Evolutionary conservation across 1,284 basidiomycete genomes (phyloP).

Genomic region (Ceratobasidium sp.): DNA sequence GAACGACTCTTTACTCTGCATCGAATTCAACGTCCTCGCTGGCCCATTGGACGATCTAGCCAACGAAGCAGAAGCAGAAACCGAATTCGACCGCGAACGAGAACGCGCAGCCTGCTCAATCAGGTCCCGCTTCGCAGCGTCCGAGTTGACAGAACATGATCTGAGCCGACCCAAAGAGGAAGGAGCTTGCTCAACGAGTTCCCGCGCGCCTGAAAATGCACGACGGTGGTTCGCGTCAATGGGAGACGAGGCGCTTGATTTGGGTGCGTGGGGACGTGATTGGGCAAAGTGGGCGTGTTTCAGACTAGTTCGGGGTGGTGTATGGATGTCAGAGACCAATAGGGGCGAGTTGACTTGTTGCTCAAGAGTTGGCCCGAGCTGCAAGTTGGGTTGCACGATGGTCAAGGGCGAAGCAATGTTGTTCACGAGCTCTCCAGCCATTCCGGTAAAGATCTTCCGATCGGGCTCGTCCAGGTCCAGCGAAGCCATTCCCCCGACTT

Average conservation of each 20-base stretch:
- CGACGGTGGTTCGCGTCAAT: constrained; percentile 3
- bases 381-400: background rate
- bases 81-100: constrained; percentile 25
- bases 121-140: background rate
- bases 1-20: constrained; percentile 33
- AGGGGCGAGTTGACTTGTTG: background rate
- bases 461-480: constrained; percentile 24
- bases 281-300: background rate
- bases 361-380: background rate
- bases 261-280: constrained; percentile 6
- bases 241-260: constrained; percentile 2
- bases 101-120: constrained; percentile 24
- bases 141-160: constrained; percentile 23
- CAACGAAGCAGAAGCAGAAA: background rate
- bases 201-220: constrained; percentile 28
- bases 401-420: background rate
- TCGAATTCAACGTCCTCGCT: constrained; percentile 25
- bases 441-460: background rate
- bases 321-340: background rate
- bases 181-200: background rate
- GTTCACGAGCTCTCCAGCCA: background rate
- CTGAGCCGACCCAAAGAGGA: constrained; percentile 25
- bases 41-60: background rate
- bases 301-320: background rate
- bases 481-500: constrained; percentile 24